Base-by-base conservation (phyloP, 2,329 filamentous ascomycete species). In the Capronia epimyces region DNA sequence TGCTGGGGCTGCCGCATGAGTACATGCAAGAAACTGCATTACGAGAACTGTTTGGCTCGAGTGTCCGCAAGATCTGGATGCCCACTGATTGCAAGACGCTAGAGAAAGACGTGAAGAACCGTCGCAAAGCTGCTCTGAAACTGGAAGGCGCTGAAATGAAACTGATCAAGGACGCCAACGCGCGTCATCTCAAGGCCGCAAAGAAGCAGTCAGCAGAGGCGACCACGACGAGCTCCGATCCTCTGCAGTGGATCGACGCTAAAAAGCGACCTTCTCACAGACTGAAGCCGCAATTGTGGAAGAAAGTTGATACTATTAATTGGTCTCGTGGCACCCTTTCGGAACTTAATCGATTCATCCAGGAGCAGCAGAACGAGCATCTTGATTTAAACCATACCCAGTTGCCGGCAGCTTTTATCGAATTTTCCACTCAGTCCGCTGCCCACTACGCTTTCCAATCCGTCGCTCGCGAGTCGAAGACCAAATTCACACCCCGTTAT, bases 141-240 rank as follows among this genome's bases (percentile, higher is more conserved):
- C 75, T 98, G 6, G 93, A 98, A 67, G 81, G 78, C 55, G 87
- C 89, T n/a, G 90, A 97, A 70, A 84, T 93, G 18, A 84, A 85
- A 61, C 75, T 96, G 4, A 87, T 96, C 63, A 87, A 85, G 63
- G 75, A 80, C 24, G 87, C 86, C 37, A 91, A 94, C 67, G 79
- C 78, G 32, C 79, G 78, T 32, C 82, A 85, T 34, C 63, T 81
- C 44, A 87, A 88, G 0, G 67, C 79, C 20, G 59, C 58, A 43
- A 60, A 58, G 42, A 53, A 50, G 29, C 34, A 54, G 31, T 31
- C 46, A 9, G 72, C 75, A 60, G 82, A 89, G 68, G 80, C 84
- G 49, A 84, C 83, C 56, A 78, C 77, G 51, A 34, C 44, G n/a
- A 43, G 47, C 10, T 20, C 20, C 12, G 50, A 54, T n/a, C 54